Evolutionary conservation across 2,329 filamentous ascomycete species (phyloP).

Genomic region (Ceratocystis cacaofunesta): DNA sequence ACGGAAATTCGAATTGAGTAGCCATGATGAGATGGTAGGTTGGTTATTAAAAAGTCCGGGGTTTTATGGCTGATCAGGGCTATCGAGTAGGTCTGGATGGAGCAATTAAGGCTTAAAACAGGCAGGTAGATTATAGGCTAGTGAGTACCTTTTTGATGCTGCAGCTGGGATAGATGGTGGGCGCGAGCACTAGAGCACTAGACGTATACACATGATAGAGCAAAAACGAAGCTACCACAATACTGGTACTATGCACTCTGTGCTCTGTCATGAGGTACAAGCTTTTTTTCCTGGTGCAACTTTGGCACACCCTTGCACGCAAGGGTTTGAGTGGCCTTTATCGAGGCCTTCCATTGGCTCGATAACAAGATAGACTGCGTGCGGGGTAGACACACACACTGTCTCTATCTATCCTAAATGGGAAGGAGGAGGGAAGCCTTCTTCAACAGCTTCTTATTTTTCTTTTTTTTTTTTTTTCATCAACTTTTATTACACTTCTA

Average conservation of each 20-base stretch:
- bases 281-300: neutral
- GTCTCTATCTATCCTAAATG: neutral
- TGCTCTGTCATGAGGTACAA: neutral
- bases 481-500: neutral
- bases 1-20: slow-evolving; percentile 27
- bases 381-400: neutral
- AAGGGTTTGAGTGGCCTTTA: slow-evolving; percentile 7
- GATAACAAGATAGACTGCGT: slow-evolving; percentile 7
- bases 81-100: neutral
- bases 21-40: neutral
- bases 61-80: neutral
- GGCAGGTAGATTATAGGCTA: neutral
- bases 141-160: too few species aligned
- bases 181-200: neutral
- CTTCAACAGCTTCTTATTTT: neutral
- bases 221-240: neutral
- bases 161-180: neutral
- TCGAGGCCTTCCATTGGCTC: neutral
- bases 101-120: neutral
- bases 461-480: neutral
- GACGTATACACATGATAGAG: neutral
- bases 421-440: neutral
- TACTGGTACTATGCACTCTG: neutral
- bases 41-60: neutral
- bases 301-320: neutral